Evolutionary conservation across 441 rosid species (phyloP), one percentile per base, ranked within the genome.

Genomic region (Euphorbia corollata): DNA sequence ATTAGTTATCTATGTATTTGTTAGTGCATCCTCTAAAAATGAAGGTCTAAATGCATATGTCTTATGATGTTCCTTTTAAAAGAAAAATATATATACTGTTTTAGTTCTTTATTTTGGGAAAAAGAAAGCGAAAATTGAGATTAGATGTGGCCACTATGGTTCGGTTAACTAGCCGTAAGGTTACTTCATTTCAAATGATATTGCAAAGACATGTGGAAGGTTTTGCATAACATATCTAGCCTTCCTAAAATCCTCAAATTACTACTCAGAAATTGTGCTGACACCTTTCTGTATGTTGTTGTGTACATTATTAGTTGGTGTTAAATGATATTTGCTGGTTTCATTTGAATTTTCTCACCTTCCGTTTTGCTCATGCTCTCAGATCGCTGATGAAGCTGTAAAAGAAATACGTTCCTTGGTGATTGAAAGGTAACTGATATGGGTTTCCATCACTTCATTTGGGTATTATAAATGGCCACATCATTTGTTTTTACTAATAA

Each of bases 301-400:
- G 23, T 55, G 11, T 9, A 41, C 32, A 27, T 58, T 6, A 24
- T 8, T 34, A 41, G 19, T 7, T 30, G 54, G 22, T 39, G 27
- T 9, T 53, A 2, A 56, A 16, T 19, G n/a, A 45, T 19, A 23
- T 47, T 3, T 34, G 32, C 36, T 41, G 5, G 18, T 55, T 62
- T 1, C 16, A 8, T 34, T 66, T 51, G 38, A 30, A 63, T 59
- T 65, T 38, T 67, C 32, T 50, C 4, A 57, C 48, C 4, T 7
- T 4, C 41, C 23, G 56, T 61, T 56, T 59, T 36, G 27, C 10
- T 77, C 73, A 74, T 41, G 61, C 59, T 80, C 66, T 72, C 79
- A 94, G 99, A 85, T 94, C 64, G 89, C 97, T 67, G 85, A 91
- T 67, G 97, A 84, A 80, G 99, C 98, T 79, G 83, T 88, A 68